These are phyloP conservation scores for Umbelopsis vinacea DNA, from an alignment of 192 early-diverging fungal species.

Conservation along the genomic window DNA sequence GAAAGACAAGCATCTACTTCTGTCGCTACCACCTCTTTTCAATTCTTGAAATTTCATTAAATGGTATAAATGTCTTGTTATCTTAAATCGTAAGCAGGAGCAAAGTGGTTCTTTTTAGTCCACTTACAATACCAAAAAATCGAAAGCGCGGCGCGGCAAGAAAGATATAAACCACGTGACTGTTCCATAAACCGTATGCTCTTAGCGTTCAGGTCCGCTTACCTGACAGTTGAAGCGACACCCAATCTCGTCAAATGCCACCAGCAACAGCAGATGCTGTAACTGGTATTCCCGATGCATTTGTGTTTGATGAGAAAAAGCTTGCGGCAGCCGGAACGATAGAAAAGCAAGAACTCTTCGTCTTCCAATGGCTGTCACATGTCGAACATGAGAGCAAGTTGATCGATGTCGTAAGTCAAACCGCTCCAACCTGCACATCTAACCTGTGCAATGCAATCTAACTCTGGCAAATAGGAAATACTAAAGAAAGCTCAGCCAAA, in stretches of 20 bases:
- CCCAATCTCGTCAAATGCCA: neutral
- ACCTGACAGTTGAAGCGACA: neutral
- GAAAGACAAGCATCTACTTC: no score
- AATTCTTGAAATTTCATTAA: no score
- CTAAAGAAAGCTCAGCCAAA: constrained; percentile 67
- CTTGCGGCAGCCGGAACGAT: constrained; percentile 44
- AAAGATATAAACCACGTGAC: no score
- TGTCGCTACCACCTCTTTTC: no score
- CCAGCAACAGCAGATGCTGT: neutral
- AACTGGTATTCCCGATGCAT: constrained; percentile 41
- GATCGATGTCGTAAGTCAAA: constrained; percentile 48
- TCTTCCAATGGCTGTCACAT: constrained; percentile 89
- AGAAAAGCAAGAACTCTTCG: constrained; percentile 77
- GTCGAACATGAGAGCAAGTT: constrained; percentile 77
- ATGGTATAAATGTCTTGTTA: no score
- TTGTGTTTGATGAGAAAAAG: constrained; percentile 56
- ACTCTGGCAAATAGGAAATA: constrained; percentile 45
- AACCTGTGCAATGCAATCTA: neutral
- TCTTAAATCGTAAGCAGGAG: no score
- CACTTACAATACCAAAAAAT: no score
- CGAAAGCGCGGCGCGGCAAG: no score
- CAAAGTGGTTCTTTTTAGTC: no score
- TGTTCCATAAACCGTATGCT: no score
- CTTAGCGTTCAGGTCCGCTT: neutral
- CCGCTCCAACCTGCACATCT: neutral